Base-by-base conservation (phyloP, 208 protist genomes). In the Trypanosoma mega region DNA sequence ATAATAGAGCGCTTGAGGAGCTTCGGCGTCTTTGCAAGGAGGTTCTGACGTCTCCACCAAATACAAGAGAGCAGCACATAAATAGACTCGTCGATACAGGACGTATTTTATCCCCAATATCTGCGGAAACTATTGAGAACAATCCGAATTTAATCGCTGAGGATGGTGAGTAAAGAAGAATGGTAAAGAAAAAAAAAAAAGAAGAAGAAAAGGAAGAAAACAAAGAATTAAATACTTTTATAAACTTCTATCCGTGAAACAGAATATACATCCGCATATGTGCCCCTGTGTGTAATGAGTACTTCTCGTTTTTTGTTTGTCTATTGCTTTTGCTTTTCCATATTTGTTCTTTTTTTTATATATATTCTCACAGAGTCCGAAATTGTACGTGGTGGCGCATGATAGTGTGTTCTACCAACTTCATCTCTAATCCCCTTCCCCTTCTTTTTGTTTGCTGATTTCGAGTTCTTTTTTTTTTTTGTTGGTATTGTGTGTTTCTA, bases 41-140 rank as follows among this genome's bases (percentile, higher is more conserved):
- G 0, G 67, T 93, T 23, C 55, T 93, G 26, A 72, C 74, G 54
- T 67, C 80, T 4, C 80, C 87, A 1, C 74, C 85, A 34, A 69
- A 56, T 48, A 41, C 55, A 11, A 26, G 49, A 21, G 43, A 54
- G 33, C 65, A 72, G 21, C 29, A 72, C 16, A 23, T 64, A 0
- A 72, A 72, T 26, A 41, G 39, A 21, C 65, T 72, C 24, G 57
- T 72, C 11, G 65, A 72, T 23, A 64, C 65, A 7, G 65, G 65
- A 37, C 49, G 33, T 41, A 64, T 72, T 60, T 29, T 72, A 27
- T 72, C 65, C 11, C 65, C 65, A 36, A 46, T 30, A 36, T 7
- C 31, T 16, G 7, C 37, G 12, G 46, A 63, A 43, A 20, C 51
- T 5, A 11, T 70, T 11, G 21, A n/a, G n/a, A 34, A 46, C 18